Base-by-base conservation (phyloP, 257 asterid species). In the Nicotiana obtusifolia region DNA sequence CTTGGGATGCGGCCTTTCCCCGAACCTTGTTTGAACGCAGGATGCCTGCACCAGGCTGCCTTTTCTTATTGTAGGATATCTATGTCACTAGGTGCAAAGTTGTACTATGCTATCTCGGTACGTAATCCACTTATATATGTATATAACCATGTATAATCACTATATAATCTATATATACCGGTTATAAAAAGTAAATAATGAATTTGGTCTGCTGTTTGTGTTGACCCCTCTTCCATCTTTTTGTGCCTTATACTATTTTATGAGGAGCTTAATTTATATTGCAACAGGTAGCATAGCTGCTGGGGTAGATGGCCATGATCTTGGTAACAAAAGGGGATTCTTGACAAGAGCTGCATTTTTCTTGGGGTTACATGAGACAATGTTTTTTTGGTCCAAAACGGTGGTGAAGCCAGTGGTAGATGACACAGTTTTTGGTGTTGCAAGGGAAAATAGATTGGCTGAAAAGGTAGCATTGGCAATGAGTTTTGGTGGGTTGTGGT, bases 371-470 rank as follows among this genome's bases (percentile, higher is more conserved):
- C 93, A 94, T 41, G 91, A 94, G n/a, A 87, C 89, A 15, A 91
- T 82, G 92, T 49, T 84, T 81, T 92, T 84, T 59, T 94, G 98
- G 97, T 83, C 94, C 69, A 64, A 85, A 60, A 57, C 64, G 19
- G 90, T 91, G 62, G 98, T 92, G 89, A 91, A 88, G 84, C 94
- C 95, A 47, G 93, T 91, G 85, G 97, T 90, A 82, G 94, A 91
- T 62, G 97, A 93, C 81, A 92, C 98, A 4, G 85, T 92, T 0
- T 86, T 85, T 20, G 93, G 95, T 2, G 62, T 73, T 1, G 31
- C 57, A 57, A 85, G 81, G 88, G 82, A 62, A 83, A 90, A 87
- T 78, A 88, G 87, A 67, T 85, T 88, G 91, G 76, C 33, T 80
- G 96, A 92, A 90, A 94, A 88, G 90, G 88, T 81, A 85, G 91